Base-by-base conservation (phyloP, 1,284 basidiomycete species). In the Rhodotorula glutinis region DNA sequence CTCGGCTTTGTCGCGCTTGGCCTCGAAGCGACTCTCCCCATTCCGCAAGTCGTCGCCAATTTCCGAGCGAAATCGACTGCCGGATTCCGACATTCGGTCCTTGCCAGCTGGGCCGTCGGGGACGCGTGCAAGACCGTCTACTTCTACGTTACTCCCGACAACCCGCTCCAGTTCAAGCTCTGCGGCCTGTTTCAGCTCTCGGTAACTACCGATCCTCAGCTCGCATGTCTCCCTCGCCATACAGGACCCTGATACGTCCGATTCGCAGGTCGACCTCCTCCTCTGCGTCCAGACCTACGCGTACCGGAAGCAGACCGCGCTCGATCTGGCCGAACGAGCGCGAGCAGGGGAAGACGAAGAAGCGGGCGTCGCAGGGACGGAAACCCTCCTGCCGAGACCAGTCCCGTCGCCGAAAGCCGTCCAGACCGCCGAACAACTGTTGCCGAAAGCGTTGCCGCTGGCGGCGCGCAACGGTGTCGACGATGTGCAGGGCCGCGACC, bases 41-140 rank as follows among this genome's bases (percentile, higher is more conserved):
- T 83, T 57, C 82, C 82, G 2, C 82, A 83, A 72, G 79, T 83
- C 44, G 75, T 83, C 58, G 75, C 79, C 43, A 83, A 83, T 69
- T 80, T 78, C 57, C 70, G 76, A 11, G 76, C 81, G 43, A 82
- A 82, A 67, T 79, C 78, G 19, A 80, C 82, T 13, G 81, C 81
- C 19, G 83, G 83, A 0, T 82, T 83, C 74, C 74, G 82, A 30
- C 71, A 78, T 13, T 78, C 78, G 0, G 82, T 82, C 0, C 75
- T 83, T 4, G 77, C 77, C 0, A 79, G 79, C 8, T 82, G 81
- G 81, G 56, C 53, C 27, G 29, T 66, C 55, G 65, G 60, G 1
- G 62, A 64, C n/a, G 33, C 52, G 10, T 23, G 60, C 58, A 59
- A 59, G 41, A 52, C 55, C 41, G 44, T 65, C 1, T 81, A 81